These are phyloP conservation scores for Rhodosporidiobolus odoratus DNA, from an alignment of 768 basidiomycete species.

Conservation along the genomic window DNA sequence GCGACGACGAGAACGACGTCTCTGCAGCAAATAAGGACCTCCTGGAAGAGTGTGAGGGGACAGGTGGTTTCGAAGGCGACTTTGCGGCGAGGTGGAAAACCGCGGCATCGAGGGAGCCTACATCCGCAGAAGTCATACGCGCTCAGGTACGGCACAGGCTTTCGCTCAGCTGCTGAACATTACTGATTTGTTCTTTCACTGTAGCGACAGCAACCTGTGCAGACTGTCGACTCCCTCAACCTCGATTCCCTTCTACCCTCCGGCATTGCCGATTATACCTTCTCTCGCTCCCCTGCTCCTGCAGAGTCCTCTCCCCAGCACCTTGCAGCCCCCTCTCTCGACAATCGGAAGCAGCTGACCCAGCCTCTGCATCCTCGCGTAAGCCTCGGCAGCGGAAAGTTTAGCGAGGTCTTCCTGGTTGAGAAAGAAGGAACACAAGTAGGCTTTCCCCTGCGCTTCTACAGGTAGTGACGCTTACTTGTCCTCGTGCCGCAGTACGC, in stretches of 20 bases:
- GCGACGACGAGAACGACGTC: slow-evolving; percentile 3
- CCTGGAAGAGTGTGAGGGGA: neutral
- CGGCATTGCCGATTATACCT: slow-evolving; percentile 49
- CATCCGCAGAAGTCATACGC: slow-evolving; percentile 17
- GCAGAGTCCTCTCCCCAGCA: too few species aligned
- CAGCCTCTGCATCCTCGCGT: neutral
- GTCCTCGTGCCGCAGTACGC: slow-evolving; percentile 45
- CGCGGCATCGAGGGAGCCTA: neutral
- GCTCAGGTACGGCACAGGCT: slow-evolving; percentile 15
- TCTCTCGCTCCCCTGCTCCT: slow-evolving; percentile 16
- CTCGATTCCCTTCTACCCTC: slow-evolving; percentile 45
- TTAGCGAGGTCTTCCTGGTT: slow-evolving; percentile 49
- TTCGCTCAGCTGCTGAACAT: neutral
- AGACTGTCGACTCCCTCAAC: slow-evolving; percentile 34
- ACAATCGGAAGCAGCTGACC: neutral
- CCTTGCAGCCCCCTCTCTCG: too few species aligned
- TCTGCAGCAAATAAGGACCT: too few species aligned
- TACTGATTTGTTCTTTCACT: fast-evolving
- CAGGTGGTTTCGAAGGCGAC: neutral
- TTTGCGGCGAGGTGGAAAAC: neutral
- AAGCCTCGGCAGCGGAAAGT: slow-evolving; percentile 49
- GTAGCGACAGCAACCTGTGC: slow-evolving; percentile 22
- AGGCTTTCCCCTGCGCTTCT: slow-evolving; percentile 22
- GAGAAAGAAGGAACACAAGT: slow-evolving; percentile 45
- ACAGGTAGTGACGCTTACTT: too few species aligned